Base-by-base conservation (phyloP, 441 rosid species). In the Adansonia madagascariensis region DNA sequence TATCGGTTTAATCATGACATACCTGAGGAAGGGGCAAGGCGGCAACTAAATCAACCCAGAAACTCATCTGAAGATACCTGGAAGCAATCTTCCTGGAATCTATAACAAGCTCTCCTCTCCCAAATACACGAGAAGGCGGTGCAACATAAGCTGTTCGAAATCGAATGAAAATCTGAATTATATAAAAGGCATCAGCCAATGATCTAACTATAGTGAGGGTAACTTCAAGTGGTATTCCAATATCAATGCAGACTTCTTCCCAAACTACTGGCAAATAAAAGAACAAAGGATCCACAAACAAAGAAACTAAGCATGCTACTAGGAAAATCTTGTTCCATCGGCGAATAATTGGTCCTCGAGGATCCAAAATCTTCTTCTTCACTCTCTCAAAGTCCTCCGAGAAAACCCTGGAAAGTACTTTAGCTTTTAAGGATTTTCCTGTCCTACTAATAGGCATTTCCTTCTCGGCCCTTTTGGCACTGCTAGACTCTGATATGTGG, bases 21-120 rank as follows among this genome's bases (percentile, higher is more conserved):
- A 91, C 97, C 91, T 93, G 95, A 86, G 98, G 98, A 80, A 95
- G 90, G 14, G 98, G 98, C 52, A 95, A 81, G 77, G 98, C 95
- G 10, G 98, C 92, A 66, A 90, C 12, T 0, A 95, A 85, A 76
- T 95, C 94, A 60, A 93, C 83, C 92, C 93, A 93, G 80, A 95
- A 92, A 64, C 80, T 80, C 66, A 79, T 86, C 55, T 81, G 84
- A 0, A 93, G 85, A 74, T 95, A 95, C 80, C 89, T 84, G 52
- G 46, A 70, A 31, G 94, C 88, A 75, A 93, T 95, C 82, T 89
- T 90, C 22, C 81, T 80, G 64, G 93, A 75, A 80, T 91, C 96
- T 2, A 95, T 90, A 47, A 93, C 97, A 47, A 95, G 95, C 83
- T 95, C 98, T 7, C 97, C 98, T 86, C 97, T 91, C 46, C 98